These are phyloP conservation scores for Leccinum subgranulosum DNA, from an alignment of 768 basidiomycete species.

Conservation along the genomic window DNA sequence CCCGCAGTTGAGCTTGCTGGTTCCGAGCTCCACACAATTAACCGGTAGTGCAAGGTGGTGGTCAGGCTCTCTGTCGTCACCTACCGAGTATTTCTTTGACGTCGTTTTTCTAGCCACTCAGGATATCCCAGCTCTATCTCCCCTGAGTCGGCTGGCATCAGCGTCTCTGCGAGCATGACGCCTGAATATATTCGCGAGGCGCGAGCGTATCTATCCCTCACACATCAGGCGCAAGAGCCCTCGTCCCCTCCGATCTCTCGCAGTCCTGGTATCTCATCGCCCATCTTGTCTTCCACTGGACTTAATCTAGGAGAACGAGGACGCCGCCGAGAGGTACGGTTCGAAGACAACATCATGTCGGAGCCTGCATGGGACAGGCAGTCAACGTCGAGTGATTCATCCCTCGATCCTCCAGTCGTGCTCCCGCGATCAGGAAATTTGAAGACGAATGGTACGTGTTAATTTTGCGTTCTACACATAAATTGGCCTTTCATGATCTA, in stretches of 20 bases:
- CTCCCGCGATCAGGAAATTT: conserved; percentile 11
- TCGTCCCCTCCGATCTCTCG: conserved; percentile 8
- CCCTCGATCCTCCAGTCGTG: conserved; percentile 23
- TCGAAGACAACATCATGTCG: conserved; percentile 32
- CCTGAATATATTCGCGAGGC: conserved; percentile 33
- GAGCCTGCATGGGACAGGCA: conserved; percentile 29
- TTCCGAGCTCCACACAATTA: conserved; percentile 17
- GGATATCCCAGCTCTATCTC: conserved; percentile 30
- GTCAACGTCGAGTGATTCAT: conserved; percentile 30
- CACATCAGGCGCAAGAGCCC: conserved; percentile 17
- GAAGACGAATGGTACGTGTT: conserved; percentile 22
- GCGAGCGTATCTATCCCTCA: conserved; percentile 31
- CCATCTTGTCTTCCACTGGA: conserved; percentile 31
- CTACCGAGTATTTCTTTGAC: conserved; percentile 2
- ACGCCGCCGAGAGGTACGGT: conserved; percentile 33
- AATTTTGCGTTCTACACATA: background rate
- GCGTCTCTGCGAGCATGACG: conserved; percentile 29
- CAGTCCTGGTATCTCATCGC: conserved; percentile 26
- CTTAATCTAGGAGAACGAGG: conserved; percentile 26
- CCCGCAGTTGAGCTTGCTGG: conserved; percentile 29
- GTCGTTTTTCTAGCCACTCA: conserved; percentile 16
- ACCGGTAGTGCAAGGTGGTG: conserved; percentile 14
- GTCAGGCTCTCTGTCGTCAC: background rate
- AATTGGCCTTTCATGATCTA: background rate
- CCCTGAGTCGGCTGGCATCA: conserved; percentile 32